Percentiles rank a stretch among this genome's conserved stretches.
These are phyloP conservation scores for Cladosporium cucumerinum DNA, from an alignment of 2,329 filamentous ascomycete species.

Conservation along the genomic window DNA sequence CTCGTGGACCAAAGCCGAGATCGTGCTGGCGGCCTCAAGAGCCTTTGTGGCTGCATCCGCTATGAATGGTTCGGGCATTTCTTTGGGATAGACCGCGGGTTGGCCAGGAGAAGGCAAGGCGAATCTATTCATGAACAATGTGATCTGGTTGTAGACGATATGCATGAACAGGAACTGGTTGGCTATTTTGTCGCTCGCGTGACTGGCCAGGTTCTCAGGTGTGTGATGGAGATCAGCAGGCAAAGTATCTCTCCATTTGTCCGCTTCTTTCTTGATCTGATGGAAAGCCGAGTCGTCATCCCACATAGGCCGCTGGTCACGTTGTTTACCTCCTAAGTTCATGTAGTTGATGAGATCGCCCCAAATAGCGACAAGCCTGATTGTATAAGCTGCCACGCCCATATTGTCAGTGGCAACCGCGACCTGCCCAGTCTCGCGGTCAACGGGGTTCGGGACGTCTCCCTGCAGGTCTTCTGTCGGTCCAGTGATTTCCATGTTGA, in stretches of 20 bases:
- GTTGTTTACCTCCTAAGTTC: constrained; percentile 81
- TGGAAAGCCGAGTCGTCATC: constrained; percentile 73
- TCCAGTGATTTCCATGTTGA: constrained; percentile 85
- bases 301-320: constrained; percentile 77
- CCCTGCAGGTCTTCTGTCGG: constrained; percentile 81
- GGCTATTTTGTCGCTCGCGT: constrained; percentile 78
- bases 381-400: constrained; percentile 89
- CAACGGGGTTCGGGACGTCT: constrained; percentile 59
- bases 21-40: constrained; percentile 78
- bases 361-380: constrained; percentile 82
- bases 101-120: constrained; percentile 67
- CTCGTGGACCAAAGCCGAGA: constrained; percentile 79
- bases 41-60: constrained; percentile 68
- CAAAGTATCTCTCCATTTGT: constrained; percentile 65
- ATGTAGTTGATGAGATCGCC: constrained; percentile 85
- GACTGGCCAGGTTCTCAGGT: constrained; percentile 75
- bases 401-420: constrained; percentile 75
- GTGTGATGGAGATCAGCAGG: constrained; percentile 72
- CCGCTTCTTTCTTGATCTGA: constrained; percentile 65
- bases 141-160: constrained; percentile 82
- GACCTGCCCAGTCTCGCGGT: constrained; percentile 61
- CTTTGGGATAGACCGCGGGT: constrained; percentile 54
- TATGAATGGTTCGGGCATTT: constrained; percentile 75
- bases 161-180: constrained; percentile 94
- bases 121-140: constrained; percentile 85